A percentile compares a stretch with the other conserved stretches of the same genome.
These are phyloP conservation scores for Austroboletus niveus DNA, from an alignment of 1,284 basidiomycete species.

Conservation along the genomic window DNA sequence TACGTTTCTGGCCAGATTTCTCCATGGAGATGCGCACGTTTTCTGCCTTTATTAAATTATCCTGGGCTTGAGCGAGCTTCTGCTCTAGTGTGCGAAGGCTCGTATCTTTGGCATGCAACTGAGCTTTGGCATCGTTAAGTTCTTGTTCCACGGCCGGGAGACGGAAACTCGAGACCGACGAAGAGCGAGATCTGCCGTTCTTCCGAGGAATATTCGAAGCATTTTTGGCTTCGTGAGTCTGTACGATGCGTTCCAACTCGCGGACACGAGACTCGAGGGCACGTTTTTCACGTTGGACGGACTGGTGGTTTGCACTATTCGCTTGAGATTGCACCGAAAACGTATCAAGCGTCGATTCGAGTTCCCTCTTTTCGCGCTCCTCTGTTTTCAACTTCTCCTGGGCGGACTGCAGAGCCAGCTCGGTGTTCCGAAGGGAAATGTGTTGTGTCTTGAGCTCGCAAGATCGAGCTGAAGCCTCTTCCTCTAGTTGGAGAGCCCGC, in stretches of 20 bases:
- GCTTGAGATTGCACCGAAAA: conserved; percentile 54
- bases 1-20: conserved; percentile 40
- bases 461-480: conserved; percentile 43
- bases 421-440: conserved; percentile 51
- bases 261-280: conserved; percentile 52
- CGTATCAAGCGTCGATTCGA: conserved; percentile 57
- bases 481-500: conserved; percentile 54
- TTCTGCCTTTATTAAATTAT: conserved; percentile 48
- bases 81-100: conserved; percentile 42
- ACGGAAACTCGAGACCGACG: conserved; percentile 49
- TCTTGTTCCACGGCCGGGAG: conserved; percentile 55
- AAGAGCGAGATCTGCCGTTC: conserved; percentile 42
- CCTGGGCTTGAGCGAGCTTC: conserved; percentile 48
- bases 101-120: conserved; percentile 42
- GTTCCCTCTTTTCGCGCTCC: conserved; percentile 48
- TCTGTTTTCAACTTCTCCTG: conserved; percentile 51
- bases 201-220: conserved; percentile 30
- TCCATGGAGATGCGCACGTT: conserved; percentile 62
- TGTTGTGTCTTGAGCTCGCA: conserved; percentile 59
- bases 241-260: conserved; percentile 51
- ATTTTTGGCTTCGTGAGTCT: conserved; percentile 34
- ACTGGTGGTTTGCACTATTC: conserved; percentile 41
- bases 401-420: conserved; percentile 46
- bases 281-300: conserved; percentile 54
- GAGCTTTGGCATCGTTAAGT: conserved; percentile 43